phyloP scores from a whole-genome alignment of 495 filamentous ascomycete species.

The Daldinia decipiens region DNA sequence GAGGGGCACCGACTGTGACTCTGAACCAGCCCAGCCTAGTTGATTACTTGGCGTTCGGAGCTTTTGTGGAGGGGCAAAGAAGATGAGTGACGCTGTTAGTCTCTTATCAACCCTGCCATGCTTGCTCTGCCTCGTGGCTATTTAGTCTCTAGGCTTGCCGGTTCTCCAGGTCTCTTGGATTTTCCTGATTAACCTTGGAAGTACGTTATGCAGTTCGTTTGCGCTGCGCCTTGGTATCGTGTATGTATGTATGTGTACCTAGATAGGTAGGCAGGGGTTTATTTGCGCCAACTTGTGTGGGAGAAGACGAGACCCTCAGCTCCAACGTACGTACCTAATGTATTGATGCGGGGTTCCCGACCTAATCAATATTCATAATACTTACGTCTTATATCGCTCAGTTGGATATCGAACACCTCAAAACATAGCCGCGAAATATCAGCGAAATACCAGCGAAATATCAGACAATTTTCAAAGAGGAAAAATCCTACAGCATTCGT shows the following conservation, averaged over 20 bases:
- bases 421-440: background rate
- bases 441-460: background rate
- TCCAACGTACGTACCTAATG: too few relatives aligned
- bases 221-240: conserved; percentile 24
- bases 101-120: conserved; percentile 19
- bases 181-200: conserved; percentile 13
- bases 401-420: background rate
- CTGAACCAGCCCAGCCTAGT: conserved; percentile 29
- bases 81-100: conserved; percentile 20
- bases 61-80: conserved; percentile 38
- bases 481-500: too few relatives aligned
- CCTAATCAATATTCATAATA: conserved; percentile 12
- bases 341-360: conserved; percentile 40
- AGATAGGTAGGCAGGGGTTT: background rate
- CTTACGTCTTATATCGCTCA: background rate
- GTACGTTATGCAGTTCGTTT: conserved; percentile 7
- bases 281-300: conserved; percentile 17
- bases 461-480: too few relatives aligned
- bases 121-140: conserved; percentile 34
- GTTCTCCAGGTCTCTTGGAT: conserved; percentile 28
- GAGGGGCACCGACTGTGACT: conserved; percentile 45
- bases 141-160: conserved; percentile 32
- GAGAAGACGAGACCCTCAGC: conserved; percentile 26
- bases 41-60: conserved; percentile 39
- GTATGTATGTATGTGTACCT: conserved; percentile 10